Percentiles rank a stretch among this genome's conserved stretches.
These are phyloP conservation scores for Grosmannia huntii DNA, from an alignment of 2,329 filamentous ascomycete genomes.

Conservation along the genomic window DNA sequence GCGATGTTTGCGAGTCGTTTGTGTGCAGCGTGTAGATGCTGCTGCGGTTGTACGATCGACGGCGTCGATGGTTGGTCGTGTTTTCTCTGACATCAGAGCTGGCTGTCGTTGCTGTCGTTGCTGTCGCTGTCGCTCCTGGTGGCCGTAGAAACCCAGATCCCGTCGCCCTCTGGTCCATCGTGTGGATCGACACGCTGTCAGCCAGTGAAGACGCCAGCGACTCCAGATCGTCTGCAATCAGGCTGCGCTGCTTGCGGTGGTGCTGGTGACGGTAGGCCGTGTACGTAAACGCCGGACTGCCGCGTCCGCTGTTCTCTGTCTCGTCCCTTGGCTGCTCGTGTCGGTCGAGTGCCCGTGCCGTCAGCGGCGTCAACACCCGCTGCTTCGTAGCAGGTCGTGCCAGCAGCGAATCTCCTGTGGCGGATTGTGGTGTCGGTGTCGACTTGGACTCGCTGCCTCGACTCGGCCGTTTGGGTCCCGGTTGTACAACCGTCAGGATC, in stretches of 20 bases:
- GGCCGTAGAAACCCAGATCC: not conserved
- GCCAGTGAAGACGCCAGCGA: slow-evolving; percentile 45
- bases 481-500: slow-evolving; percentile 1
- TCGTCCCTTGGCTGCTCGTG: slow-evolving; percentile 5
- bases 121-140: not conserved
- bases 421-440: not conserved
- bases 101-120: not conserved
- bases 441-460: not conserved
- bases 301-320: not conserved
- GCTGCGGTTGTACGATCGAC: slow-evolving; percentile 25
- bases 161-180: slow-evolving; percentile 12
- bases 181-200: slow-evolving; percentile 40
- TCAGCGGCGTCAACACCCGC: slow-evolving; percentile 9
- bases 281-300: not conserved
- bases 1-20: slow-evolving; percentile 40
- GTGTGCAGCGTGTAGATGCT: slow-evolving; percentile 50
- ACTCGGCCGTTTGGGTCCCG: not conserved
- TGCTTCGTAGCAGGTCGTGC: not conserved
- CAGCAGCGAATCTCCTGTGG: not conserved
- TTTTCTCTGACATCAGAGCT: not conserved
- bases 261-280: not conserved
- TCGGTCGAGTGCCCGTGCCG: slow-evolving; percentile 9
- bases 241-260: slow-evolving; percentile 3
- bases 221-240: slow-evolving; percentile 22
- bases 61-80: slow-evolving; percentile 3